Base-by-base conservation (phyloP, 2,329 filamentous ascomycete species). In the Claviceps lovelessii region DNA sequence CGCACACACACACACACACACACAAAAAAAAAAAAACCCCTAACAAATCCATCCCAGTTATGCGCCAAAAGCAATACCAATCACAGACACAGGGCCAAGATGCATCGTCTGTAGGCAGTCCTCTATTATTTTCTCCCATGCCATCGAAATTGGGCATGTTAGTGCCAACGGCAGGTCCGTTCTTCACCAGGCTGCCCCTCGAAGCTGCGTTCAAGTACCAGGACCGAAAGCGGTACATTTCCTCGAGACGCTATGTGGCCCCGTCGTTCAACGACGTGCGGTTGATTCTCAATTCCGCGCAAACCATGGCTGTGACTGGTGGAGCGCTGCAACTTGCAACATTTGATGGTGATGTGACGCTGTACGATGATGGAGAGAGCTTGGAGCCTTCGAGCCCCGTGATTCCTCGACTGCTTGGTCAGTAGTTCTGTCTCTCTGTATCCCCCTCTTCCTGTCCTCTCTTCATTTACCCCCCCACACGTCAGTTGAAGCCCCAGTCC, bases 251-350 rank as follows among this genome's bases (percentile, higher is more conserved):
- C 57, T 97, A 96, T 66, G 93, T 98, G 2, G 87, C 91, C 1
- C 93, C 93, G 0, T 95, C 88, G 1, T 98, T 98, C 78, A 98
- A 98, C 71, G 93, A 98, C 67, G 83, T 98, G 56, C 84, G 93
- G 2, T 77, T 96, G 29, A 86, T 95, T 52, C 80, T 98, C 61
- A 98, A 98, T 72, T 93, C 93, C 44, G 90, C 93, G 19, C 93
- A 98, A 70, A 77, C 91, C 57, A 90, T 96, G 84, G 89, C 88
- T 44, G 80, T 97, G n/a, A 85, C 89, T 17, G 81, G 81, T 29
- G 84, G 86, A 28, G 78, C 81, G 5, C 77, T 96, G 9, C 83
- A 93, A 61, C 78, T 98, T 4, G 85, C 95, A 54, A 98, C 93
- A 0, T 98, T 98, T 67, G 93, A 98, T 69, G 93, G 93, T 70